Evolutionary conservation across 2,329 filamentous ascomycete species (phyloP).

Genomic region (Colletotrichum sansevieriae): DNA sequence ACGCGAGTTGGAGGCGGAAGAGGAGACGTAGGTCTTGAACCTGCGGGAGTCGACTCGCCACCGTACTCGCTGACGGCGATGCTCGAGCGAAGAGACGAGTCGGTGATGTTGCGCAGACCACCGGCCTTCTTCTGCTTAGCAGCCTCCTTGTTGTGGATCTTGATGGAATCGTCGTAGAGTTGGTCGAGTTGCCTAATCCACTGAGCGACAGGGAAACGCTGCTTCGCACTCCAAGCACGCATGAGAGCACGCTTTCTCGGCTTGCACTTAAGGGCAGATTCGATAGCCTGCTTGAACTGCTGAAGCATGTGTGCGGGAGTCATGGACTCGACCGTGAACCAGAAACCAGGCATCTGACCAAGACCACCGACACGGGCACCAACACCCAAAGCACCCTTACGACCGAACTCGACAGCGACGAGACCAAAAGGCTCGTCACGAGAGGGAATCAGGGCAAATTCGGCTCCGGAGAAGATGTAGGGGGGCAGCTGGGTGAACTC

Average conservation of each 20-base stretch:
- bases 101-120: constrained; percentile 36
- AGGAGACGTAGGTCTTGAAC: constrained; percentile 33
- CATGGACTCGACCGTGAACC: constrained; percentile 77
- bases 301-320: constrained; percentile 72
- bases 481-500: constrained; percentile 77
- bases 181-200: constrained; percentile 76
- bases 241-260: constrained; percentile 69
- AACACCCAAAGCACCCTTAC: constrained; percentile 76
- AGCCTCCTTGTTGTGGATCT: constrained; percentile 56
- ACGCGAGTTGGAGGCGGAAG: constrained; percentile 34
- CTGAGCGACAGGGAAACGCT: constrained; percentile 76
- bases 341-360: constrained; percentile 80
- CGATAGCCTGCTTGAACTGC: constrained; percentile 75
- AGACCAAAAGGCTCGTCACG: constrained; percentile 78
- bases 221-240: constrained; percentile 74
- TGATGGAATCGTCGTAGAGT: constrained; percentile 71
- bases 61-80: constrained; percentile 35
- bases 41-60: constrained; percentile 25
- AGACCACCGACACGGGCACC: constrained; percentile 75
- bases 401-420: constrained; percentile 77
- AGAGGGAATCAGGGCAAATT: constrained; percentile 77
- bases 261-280: constrained; percentile 70
- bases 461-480: constrained; percentile 75
- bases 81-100: constrained; percentile 36
- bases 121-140: constrained; percentile 41